Conservation (phyloP, 2,329 filamentous ascomycete genomes). For the Lecanicillium sp. region DNA sequence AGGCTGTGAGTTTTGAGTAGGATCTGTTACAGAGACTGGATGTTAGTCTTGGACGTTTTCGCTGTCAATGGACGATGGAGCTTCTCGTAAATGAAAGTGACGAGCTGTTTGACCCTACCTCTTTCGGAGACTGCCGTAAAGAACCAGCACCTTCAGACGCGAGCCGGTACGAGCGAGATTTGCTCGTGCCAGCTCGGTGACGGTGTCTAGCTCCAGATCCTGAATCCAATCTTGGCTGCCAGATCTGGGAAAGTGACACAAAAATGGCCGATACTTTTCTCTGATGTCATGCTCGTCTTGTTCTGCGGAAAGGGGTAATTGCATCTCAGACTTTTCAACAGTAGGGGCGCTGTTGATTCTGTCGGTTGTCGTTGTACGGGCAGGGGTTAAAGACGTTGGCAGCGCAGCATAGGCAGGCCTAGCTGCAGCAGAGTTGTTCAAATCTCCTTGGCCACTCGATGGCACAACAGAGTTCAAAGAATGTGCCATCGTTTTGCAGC, state of each 20-base stretch:
- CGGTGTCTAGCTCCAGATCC: constrained; percentile 48
- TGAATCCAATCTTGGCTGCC: constrained; percentile 48
- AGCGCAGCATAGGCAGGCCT: no score
- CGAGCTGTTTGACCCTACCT: constrained; percentile 19
- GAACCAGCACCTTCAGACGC: constrained; percentile 49
- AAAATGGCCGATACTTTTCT: constrained; percentile 50
- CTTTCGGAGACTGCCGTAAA: constrained; percentile 54
- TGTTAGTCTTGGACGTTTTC: not conserved
- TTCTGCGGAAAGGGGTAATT: constrained; percentile 41
- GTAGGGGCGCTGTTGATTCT: no score
- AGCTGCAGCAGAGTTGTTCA: constrained; percentile 27
- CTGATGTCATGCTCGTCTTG: constrained; percentile 44
- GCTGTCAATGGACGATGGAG: not conserved
- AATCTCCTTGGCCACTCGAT: constrained; percentile 24
- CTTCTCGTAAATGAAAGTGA: not conserved
- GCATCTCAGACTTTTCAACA: no score
- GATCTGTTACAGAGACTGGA: constrained; percentile 32
- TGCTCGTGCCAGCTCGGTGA: constrained; percentile 45
- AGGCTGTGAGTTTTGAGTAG: constrained; percentile 55
- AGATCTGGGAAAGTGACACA: constrained; percentile 40
- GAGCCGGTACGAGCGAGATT: no score
- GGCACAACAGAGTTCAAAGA: not conserved
- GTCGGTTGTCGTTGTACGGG: no score
- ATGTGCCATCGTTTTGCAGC: not conserved
- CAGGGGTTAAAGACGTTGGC: no score